A percentile compares a stretch with the other conserved stretches of the same genome.
phyloP scores from a whole-genome alignment of 2,329 filamentous ascomycete genomes.

The Venturia aucupariae region DNA sequence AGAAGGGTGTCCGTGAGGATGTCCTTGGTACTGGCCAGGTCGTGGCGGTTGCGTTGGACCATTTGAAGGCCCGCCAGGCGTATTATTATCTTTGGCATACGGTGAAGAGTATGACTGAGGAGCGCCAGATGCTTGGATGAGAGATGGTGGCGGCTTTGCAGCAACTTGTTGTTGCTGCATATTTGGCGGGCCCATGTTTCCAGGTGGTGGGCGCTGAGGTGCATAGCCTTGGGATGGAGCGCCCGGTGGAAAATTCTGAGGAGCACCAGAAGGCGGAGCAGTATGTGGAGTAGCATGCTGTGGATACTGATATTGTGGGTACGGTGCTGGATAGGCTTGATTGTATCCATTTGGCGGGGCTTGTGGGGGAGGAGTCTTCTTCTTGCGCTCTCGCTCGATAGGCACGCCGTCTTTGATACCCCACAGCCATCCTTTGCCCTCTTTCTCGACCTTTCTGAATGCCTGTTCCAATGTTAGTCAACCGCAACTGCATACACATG shows the following conservation, averaged over 20 bases:
- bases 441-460: slow-evolving; percentile 16
- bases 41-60: neutral
- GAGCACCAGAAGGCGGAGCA: neutral
- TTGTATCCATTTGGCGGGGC: slow-evolving; percentile 9
- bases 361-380: slow-evolving; percentile 14
- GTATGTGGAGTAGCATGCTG: neutral
- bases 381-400: slow-evolving; percentile 16
- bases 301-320: slow-evolving; percentile 9
- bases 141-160: neutral
- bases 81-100: slow-evolving; percentile 9
- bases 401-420: slow-evolving; percentile 14
- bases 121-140: neutral
- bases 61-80: neutral
- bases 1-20: neutral
- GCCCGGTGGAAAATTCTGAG: neutral
- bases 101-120: slow-evolving; percentile 12
- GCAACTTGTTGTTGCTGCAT: neutral
- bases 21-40: neutral
- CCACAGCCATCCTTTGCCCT: slow-evolving; percentile 17
- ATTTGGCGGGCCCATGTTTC: slow-evolving; percentile 1
- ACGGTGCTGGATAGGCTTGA: neutral
- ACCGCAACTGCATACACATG: neutral
- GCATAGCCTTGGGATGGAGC: slow-evolving; percentile 2
- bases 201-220: neutral
- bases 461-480: slow-evolving; percentile 3